Percentiles rank a stretch among this genome's conserved stretches.
Evolutionary conservation across 2,329 filamentous ascomycete species (phyloP).

Genomic region (Venturia aucupariae): DNA sequence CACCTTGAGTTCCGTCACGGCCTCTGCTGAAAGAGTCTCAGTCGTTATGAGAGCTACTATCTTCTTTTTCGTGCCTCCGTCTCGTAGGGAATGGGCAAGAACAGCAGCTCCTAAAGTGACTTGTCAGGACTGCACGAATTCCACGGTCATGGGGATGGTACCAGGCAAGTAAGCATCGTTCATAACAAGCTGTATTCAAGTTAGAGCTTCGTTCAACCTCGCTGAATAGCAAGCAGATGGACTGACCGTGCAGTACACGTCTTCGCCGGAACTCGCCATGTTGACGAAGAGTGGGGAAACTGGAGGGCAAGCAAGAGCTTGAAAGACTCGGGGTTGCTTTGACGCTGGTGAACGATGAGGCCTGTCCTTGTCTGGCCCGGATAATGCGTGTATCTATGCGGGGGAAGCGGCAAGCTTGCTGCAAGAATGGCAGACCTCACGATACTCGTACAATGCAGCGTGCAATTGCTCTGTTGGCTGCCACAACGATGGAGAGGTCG

Average conservation of each 20-base stretch:
- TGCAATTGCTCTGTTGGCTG: not conserved
- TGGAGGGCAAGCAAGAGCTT: no score
- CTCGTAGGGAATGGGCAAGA: conserved; percentile 85
- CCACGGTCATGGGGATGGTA: conserved; percentile 33
- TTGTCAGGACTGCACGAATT: conserved; percentile 15
- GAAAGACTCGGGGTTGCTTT: not conserved
- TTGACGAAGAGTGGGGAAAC: not conserved
- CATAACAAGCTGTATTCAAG: conserved; percentile 58
- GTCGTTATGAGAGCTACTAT: conserved; percentile 75
- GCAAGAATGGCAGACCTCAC: not conserved
- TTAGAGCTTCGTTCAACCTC: conserved; percentile 13
- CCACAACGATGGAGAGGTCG: not conserved
- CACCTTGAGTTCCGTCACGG: conserved; percentile 70
- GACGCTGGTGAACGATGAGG: not conserved
- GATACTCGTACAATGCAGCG: not conserved
- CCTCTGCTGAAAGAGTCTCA: conserved; percentile 66
- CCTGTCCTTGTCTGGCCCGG: not conserved
- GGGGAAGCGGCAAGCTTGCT: not conserved
- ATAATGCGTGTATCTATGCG: not conserved
- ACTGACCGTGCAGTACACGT: conserved; percentile 58
- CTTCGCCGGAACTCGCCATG: conserved; percentile 32
- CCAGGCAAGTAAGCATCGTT: conserved; percentile 90
- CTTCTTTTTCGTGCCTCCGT: conserved; percentile 79
- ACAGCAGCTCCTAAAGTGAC: conserved; percentile 67
- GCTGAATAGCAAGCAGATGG: conserved; percentile 16